Evolutionary conservation across 164 flowering plant genomes (phyloP).

Genomic region (Annona squamosa): DNA sequence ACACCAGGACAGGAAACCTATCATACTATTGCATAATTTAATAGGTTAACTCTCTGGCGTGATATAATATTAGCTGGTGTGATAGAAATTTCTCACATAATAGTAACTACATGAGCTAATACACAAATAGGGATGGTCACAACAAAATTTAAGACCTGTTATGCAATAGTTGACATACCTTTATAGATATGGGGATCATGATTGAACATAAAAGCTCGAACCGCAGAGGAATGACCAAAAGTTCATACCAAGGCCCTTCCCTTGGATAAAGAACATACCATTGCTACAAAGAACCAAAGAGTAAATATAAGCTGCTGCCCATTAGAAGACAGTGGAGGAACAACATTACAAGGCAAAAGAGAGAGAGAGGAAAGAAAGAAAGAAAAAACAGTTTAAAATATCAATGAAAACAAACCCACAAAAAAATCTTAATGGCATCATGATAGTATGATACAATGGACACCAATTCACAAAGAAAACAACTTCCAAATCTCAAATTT

Average conservation of each 20-base stretch:
- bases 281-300: conserved; percentile 42
- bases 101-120: too few species aligned
- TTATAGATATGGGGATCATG: conserved; percentile 99
- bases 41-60: too few species aligned
- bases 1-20: too few species aligned
- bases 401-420: not conserved
- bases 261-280: conserved; percentile 92
- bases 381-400: not conserved
- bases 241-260: conserved; percentile 96
- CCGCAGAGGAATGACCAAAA: conserved; percentile 87
- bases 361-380: not conserved
- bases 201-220: conserved; percentile 99
- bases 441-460: not conserved
- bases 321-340: not conserved
- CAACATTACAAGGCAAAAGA: not conserved
- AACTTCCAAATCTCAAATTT: not conserved
- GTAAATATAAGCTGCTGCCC: not conserved
- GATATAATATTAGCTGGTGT: too few species aligned
- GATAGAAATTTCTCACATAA: too few species aligned
- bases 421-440: not conserved
- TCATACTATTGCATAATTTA: too few species aligned
- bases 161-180: conserved; percentile 38
- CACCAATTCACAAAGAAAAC: not conserved
- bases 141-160: not conserved
- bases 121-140: too few species aligned